phyloP scores from a whole-genome alignment of 352 stramenopile genomes.

The Thraustotheca clavata region DNA sequence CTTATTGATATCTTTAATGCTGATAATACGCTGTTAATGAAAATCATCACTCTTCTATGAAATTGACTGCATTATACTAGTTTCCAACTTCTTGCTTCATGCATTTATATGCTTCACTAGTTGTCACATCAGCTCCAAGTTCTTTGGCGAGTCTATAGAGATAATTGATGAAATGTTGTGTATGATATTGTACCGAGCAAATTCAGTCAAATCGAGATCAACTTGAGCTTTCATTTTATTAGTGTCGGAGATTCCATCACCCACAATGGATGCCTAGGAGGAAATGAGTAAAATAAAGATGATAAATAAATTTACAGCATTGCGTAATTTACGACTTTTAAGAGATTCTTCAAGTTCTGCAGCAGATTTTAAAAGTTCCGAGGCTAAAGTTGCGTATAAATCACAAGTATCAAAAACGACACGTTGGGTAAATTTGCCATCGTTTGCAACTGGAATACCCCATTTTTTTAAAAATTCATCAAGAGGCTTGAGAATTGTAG shows the following conservation, averaged over 20 bases:
- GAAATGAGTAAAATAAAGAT: slow-evolving; percentile 16
- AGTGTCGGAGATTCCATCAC: slow-evolving; percentile 51
- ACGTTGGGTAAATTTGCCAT: slow-evolving; percentile 33
- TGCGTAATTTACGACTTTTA: slow-evolving; percentile 76
- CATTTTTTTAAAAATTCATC: slow-evolving; percentile 64
- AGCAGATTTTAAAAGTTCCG: slow-evolving; percentile 63
- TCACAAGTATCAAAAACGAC: slow-evolving; percentile 54
- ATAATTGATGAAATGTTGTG: not conserved
- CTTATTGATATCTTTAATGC: too few species aligned
- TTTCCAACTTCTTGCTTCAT: not conserved
- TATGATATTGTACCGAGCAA: slow-evolving; percentile 36
- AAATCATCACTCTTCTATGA: too few species aligned
- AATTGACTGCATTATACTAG: too few species aligned
- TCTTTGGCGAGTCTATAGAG: not conserved
- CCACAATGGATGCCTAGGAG: not conserved
- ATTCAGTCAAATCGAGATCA: slow-evolving; percentile 60
- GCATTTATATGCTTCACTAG: not conserved
- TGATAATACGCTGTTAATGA: too few species aligned
- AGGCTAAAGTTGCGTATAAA: slow-evolving; percentile 54
- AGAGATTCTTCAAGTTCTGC: slow-evolving; percentile 77
- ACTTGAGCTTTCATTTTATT: slow-evolving; percentile 82
- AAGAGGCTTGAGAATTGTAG: slow-evolving; percentile 72
- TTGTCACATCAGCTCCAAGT: not conserved
- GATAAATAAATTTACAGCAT: slow-evolving; percentile 24
- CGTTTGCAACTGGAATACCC: slow-evolving; percentile 41